Conservation (phyloP, 192 early-diverging fungal species). For the Thoreauomyces humboldtii region DNA sequence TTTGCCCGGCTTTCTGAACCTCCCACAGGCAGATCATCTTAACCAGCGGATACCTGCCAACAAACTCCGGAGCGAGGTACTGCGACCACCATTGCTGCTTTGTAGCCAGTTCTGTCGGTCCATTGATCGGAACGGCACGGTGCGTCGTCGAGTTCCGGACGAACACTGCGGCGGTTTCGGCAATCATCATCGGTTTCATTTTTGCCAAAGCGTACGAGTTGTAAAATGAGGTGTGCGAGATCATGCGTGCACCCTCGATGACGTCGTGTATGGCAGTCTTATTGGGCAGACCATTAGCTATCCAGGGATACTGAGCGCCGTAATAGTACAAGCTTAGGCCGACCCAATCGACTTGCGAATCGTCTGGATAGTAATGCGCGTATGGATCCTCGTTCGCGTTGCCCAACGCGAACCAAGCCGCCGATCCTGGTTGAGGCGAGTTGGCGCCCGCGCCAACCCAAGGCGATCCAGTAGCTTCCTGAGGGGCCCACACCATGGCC, state of each 20-base stretch:
- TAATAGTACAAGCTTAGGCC: slow-evolving; percentile 25
- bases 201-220: slow-evolving; percentile 3
- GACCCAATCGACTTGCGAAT: slow-evolving; percentile 41
- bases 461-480: slow-evolving; percentile 22
- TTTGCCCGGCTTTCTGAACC: slow-evolving; percentile 4
- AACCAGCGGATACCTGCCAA: slow-evolving; percentile 10
- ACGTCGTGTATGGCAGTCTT: slow-evolving; percentile 1
- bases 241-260: background rate
- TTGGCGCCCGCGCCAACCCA: background rate
- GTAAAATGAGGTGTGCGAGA: slow-evolving; percentile 1
- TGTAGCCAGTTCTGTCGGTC: slow-evolving; percentile 25
- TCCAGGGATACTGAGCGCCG: slow-evolving; percentile 12
- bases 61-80: slow-evolving; percentile 13
- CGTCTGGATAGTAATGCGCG: slow-evolving; percentile 34
- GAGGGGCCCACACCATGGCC: slow-evolving; percentile 29
- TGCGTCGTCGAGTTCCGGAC: background rate
- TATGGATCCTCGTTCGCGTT: slow-evolving; percentile 35
- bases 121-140: background rate
- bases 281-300: background rate
- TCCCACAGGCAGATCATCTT: slow-evolving; percentile 27
- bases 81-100: slow-evolving; percentile 43
- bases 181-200: slow-evolving; percentile 31
- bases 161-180: slow-evolving; percentile 33
- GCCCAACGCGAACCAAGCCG: slow-evolving; percentile 26
- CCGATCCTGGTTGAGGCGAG: background rate